A percentile compares a stretch with the other conserved stretches of the same genome.
Conservation (phyloP, 208 protist species). For the Trypanosoma lewisi region DNA sequence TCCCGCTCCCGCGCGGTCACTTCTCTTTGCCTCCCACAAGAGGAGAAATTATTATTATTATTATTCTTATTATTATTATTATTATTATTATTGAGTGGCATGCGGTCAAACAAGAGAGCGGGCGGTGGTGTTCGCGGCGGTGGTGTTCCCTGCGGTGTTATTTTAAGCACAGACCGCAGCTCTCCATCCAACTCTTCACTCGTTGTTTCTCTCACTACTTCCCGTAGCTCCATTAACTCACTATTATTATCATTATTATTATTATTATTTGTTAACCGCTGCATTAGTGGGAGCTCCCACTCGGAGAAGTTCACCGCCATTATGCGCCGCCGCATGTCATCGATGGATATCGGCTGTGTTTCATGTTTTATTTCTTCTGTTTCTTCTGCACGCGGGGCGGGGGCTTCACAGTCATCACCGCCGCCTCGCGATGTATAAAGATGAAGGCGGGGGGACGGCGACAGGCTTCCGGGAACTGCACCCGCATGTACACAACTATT, state of each 20-base stretch:
- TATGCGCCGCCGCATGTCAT: conserved; percentile 10
- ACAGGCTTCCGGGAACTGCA: not conserved
- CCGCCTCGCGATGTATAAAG: not conserved
- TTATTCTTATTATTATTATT: no score
- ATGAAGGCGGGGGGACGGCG: not conserved
- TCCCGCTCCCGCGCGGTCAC: no score
- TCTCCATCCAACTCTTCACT: not conserved
- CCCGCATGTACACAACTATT: not conserved
- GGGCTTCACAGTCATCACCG: not conserved
- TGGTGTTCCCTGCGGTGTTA: not conserved
- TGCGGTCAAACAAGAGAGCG: not conserved
- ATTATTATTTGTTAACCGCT: no score
- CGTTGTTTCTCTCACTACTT: not conserved
- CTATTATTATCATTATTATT: no score
- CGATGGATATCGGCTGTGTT: conserved; percentile 9
- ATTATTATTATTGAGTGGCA: no score
- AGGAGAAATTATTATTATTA: no score
- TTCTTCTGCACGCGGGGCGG: not conserved
- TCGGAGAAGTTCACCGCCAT: conserved; percentile 21
- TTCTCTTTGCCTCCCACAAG: no score
- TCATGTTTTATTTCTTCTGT: not conserved
- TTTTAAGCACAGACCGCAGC: not conserved
- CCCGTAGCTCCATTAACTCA: not conserved
- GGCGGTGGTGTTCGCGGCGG: not conserved
- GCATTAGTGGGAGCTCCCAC: conserved; percentile 43